Evolutionary conservation across 2,329 filamentous ascomycete species (phyloP), one percentile per base, ranked within the genome.

Genomic region (Coleophoma eucalyptorum): DNA sequence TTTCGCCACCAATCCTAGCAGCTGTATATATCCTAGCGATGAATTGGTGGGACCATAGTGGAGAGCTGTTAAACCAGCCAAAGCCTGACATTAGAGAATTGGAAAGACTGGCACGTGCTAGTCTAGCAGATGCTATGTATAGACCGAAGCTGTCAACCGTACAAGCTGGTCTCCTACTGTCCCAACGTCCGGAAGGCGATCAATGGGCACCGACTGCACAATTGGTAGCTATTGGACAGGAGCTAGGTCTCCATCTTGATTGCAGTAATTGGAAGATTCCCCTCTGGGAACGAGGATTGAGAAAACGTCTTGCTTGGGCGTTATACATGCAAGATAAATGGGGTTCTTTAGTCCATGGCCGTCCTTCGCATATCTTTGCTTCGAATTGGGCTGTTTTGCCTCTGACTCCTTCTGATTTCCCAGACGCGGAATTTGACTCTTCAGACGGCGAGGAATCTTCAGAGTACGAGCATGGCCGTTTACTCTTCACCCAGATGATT

Each of bases 301-400:
- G 92, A 54, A 94, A 93, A 66, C 82, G 92, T 45, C 79, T 96
- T 40, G 90, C 90, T 1, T 96, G 92, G 91, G 91, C 89, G 2
- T 70, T 96, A 46, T 96, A 94, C 66, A 93, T 95, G 86, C 90
- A 96, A 70, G 92, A 97, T 69, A 95, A 89, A 67, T 96, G 91
- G 91, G 89, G 88, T 15, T 86, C 90, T 2, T 75, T 96, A 18
- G 85, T 94, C 20, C 89, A 95, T 62, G 90, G 90, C 43, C 84
- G 90, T 11, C 91, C 90, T 1, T 94, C 90, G 4, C 90, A 95
- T 58, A 80, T 84, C 38, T 79, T 81, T 56, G 67, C 73, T 18
- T 71, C 76, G 43, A 83, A 95, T 67, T 96, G 90, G 90, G 90
- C 86, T 2, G 90, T 96, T 5, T 77, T 78, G 51, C 65, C 75